Evolutionary conservation across 2,329 filamentous ascomycete genomes (phyloP).

Genomic region (Gnomoniopsis smithogilvyi): DNA sequence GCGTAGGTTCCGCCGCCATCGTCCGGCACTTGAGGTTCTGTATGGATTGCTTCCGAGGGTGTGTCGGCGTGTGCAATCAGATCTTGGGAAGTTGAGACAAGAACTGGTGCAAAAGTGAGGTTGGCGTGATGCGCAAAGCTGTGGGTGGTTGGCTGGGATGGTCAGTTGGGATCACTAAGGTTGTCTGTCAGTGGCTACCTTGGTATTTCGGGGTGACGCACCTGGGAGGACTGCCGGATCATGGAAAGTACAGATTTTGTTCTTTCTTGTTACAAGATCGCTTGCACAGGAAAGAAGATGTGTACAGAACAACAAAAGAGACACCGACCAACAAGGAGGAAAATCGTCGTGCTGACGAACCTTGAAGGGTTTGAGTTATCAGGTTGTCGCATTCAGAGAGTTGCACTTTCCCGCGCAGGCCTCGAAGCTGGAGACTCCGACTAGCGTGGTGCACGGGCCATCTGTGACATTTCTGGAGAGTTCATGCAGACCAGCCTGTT

Average conservation of each 20-base stretch:
- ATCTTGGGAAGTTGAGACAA: neutral
- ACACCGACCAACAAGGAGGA: neutral
- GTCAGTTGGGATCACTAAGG: neutral
- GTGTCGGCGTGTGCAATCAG: slow-evolving; percentile 13
- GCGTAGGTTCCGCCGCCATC: slow-evolving; percentile 62
- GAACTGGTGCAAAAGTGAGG: slow-evolving; percentile 4
- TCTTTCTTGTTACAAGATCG: neutral
- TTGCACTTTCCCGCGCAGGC: neutral
- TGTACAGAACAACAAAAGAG: neutral
- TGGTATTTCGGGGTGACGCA: neutral
- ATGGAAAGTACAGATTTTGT: neutral
- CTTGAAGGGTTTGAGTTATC: slow-evolving; percentile 3
- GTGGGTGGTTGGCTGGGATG: neutral
- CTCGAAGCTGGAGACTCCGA: slow-evolving; percentile 1
- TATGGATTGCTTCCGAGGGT: slow-evolving; percentile 16
- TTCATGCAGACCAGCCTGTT: no score
- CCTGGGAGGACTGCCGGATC: neutral
- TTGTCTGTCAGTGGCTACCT: neutral
- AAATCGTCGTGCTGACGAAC: neutral
- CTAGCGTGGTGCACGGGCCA: no score
- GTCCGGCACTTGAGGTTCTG: slow-evolving; percentile 39
- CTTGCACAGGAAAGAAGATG: neutral
- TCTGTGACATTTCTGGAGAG: no score
- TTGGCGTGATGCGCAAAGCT: neutral
- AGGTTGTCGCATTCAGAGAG: neutral